Conservation (phyloP, 2,329 filamentous ascomycete genomes). For the Phialemonium atrogriseum region DNA sequence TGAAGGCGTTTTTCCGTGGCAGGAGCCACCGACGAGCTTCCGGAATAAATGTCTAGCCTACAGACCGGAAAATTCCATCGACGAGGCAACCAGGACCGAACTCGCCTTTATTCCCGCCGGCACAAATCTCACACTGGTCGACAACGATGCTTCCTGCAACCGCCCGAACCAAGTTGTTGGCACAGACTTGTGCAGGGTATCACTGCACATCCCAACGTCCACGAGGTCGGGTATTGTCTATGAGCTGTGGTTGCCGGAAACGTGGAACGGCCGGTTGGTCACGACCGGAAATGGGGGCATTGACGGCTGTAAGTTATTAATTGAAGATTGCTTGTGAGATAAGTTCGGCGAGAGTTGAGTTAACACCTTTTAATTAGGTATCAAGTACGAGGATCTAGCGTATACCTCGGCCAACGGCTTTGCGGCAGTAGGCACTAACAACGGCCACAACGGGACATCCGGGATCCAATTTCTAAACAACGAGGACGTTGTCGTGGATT, state of each 20-base stretch:
- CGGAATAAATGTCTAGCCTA: too few species aligned
- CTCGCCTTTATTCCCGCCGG: slow-evolving; percentile 4
- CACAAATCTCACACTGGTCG: slow-evolving; percentile 6
- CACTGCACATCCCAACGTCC: slow-evolving; percentile 18
- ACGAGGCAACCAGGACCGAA: too few species aligned
- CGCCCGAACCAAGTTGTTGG: slow-evolving; percentile 4
- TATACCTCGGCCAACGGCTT: slow-evolving; percentile 35
- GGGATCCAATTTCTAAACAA: slow-evolving; percentile 23
- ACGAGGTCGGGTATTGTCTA: slow-evolving; percentile 32
- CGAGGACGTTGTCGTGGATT: slow-evolving; percentile 21
- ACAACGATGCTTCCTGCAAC: slow-evolving; percentile 8
- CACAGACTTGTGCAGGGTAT: slow-evolving; percentile 18
- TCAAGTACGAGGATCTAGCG: slow-evolving; percentile 37
- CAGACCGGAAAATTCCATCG: too few species aligned
- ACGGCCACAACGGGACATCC: slow-evolving; percentile 38
- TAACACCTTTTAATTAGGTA: too few species aligned
- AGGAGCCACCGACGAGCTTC: too few species aligned
- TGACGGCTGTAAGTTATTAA: too few species aligned
- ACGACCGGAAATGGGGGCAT: slow-evolving; percentile 41
- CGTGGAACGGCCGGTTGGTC: slow-evolving; percentile 36
- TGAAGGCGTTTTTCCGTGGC: too few species aligned
- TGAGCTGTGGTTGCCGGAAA: slow-evolving; percentile 38
- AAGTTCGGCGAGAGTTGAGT: too few species aligned
- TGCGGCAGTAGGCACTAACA: slow-evolving; percentile 39
- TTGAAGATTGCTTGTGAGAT: too few species aligned